Evolutionary conservation across 176 grass and related monocot species (phyloP).

Genomic region (Musa schizocarpa): DNA sequence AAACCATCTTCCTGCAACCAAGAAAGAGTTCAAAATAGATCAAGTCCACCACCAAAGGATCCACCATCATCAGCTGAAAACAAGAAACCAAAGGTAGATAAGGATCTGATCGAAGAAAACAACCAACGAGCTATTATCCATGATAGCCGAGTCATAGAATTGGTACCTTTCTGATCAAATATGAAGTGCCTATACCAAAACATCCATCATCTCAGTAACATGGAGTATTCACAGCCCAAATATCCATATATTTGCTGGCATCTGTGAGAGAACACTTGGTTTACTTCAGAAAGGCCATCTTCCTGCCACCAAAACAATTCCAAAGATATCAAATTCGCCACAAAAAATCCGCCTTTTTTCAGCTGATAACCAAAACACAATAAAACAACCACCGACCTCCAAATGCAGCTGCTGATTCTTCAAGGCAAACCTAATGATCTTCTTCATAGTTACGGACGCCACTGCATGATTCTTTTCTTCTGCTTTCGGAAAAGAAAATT

Average conservation of each 20-base stretch:
- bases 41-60: background rate
- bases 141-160: constrained; percentile 9
- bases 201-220: too few relatives aligned
- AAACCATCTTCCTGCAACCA: background rate
- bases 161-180: too few relatives aligned
- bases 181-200: too few relatives aligned
- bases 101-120: too few relatives aligned
- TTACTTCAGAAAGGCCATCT: background rate
- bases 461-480: background rate
- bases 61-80: background rate
- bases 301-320: background rate
- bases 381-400: background rate
- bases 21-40: background rate
- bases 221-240: too few relatives aligned
- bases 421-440: too few relatives aligned
- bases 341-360: background rate
- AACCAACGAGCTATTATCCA: background rate
- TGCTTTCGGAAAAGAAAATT: background rate
- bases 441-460: too few relatives aligned
- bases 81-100: background rate
- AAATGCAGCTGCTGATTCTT: too few relatives aligned
- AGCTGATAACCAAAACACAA: background rate
- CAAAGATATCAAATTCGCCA: background rate
- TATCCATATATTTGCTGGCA: too few relatives aligned
- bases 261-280: background rate